Percentiles rank a stretch among this genome's conserved stretches.
Conservation (phyloP, 345 rosid genomes). For the Salix brachista region DNA sequence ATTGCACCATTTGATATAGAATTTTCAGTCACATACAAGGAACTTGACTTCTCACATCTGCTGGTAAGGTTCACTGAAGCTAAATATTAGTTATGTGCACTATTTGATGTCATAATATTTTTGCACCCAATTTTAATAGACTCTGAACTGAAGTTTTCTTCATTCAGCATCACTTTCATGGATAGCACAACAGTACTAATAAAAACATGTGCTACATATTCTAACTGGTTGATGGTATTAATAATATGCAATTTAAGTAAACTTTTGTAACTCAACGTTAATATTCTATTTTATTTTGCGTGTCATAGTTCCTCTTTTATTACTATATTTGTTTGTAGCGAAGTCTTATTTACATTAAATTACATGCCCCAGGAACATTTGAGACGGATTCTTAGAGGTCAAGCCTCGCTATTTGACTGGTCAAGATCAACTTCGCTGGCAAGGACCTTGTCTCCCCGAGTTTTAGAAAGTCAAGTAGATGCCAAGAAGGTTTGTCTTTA, state of each 20-base stretch:
- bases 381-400: slow-evolving; percentile 95
- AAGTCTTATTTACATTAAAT: slow-evolving; percentile 3
- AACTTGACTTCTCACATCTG: slow-evolving; percentile 94
- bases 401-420: slow-evolving; percentile 93
- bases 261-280: no score
- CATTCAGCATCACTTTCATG: background rate
- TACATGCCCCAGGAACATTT: slow-evolving; percentile 66
- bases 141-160: background rate
- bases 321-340: background rate
- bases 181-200: background rate
- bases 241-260: background rate
- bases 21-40: slow-evolving; percentile 92
- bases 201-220: background rate
- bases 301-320: background rate
- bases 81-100: background rate
- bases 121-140: background rate
- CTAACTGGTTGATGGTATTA: background rate
- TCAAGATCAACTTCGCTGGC: slow-evolving; percentile 92
- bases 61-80: slow-evolving; percentile 61
- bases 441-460: slow-evolving; percentile 92
- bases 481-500: slow-evolving; percentile 73
- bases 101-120: background rate
- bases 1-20: slow-evolving; percentile 97
- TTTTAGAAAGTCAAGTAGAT: slow-evolving; percentile 94
- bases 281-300: background rate